These are phyloP conservation scores for Malus hybrid DNA, from an alignment of 331 rosid genomes.

Conservation along the genomic window DNA sequence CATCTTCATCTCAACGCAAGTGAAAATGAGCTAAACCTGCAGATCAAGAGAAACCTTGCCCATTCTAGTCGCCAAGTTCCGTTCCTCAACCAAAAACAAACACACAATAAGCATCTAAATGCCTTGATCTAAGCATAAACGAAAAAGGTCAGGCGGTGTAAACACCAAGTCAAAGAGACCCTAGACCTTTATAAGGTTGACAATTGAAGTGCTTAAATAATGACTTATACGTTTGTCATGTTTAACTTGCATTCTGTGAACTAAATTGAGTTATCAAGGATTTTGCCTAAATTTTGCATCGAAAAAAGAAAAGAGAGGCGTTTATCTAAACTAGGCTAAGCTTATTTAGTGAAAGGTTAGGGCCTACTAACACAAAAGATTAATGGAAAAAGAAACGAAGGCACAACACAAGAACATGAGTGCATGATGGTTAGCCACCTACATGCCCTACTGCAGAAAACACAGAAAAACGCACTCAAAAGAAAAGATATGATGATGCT, in stretches of 20 bases:
- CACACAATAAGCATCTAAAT: too few species aligned
- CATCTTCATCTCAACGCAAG: too few species aligned
- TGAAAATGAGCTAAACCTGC: too few species aligned
- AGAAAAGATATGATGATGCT: conserved; percentile 20
- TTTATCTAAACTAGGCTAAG: not conserved
- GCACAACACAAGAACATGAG: conserved; percentile 21
- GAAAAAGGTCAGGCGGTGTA: too few species aligned
- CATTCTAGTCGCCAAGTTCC: too few species aligned
- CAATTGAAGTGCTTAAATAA: not conserved
- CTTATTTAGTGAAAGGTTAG: not conserved
- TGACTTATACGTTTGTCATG: too few species aligned
- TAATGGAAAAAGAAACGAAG: not conserved
- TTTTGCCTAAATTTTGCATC: not conserved
- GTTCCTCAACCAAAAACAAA: too few species aligned
- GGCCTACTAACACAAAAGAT: not conserved
- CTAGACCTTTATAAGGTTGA: too few species aligned
- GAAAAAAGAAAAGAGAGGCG: not conserved
- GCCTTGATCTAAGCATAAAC: too few species aligned
- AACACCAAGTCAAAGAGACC: too few species aligned
- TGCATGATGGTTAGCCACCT: conserved; percentile 24
- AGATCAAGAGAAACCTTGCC: too few species aligned
- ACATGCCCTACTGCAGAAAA: conserved; percentile 13
- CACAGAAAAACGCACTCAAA: conserved; percentile 18
- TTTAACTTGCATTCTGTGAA: not conserved
- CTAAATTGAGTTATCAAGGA: not conserved